These are phyloP conservation scores for Bondarzewia mesenterica DNA, from an alignment of 1,284 basidiomycete genomes.

Conservation along the genomic window DNA sequence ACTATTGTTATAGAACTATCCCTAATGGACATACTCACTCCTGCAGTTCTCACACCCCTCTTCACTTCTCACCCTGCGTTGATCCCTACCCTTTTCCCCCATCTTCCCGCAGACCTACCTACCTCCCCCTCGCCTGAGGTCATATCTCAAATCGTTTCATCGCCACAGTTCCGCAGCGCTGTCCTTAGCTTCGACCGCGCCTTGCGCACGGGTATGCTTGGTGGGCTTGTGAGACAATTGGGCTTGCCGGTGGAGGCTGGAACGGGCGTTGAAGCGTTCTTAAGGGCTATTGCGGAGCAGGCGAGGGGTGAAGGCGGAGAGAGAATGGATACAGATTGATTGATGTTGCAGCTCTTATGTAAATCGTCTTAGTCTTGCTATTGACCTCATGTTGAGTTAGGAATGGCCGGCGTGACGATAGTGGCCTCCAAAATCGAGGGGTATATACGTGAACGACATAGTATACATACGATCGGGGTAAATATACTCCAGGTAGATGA, in stretches of 20 bases:
- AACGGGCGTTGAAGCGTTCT: slow-evolving; percentile 59
- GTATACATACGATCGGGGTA: not conserved
- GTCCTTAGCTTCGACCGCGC: slow-evolving; percentile 72
- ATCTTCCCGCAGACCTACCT: slow-evolving; percentile 68
- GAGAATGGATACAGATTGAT: slow-evolving; percentile 53
- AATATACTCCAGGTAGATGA: slow-evolving; percentile 4
- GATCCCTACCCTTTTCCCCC: slow-evolving; percentile 61
- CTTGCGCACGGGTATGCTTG: slow-evolving; percentile 65
- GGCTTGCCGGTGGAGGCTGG: slow-evolving; percentile 77
- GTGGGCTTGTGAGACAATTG: slow-evolving; percentile 60
- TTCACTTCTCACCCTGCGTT: slow-evolving; percentile 62
- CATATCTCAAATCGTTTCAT: slow-evolving; percentile 45
- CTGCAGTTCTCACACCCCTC: slow-evolving; percentile 57
- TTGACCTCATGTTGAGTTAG: too few relatives aligned
- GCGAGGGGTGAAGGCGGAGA: slow-evolving; percentile 39
- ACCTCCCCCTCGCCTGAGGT: slow-evolving; percentile 54
- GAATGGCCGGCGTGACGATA: too few relatives aligned
- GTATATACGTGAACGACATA: not conserved
- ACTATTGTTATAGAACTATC: slow-evolving; percentile 40
- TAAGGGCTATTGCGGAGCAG: slow-evolving; percentile 68
- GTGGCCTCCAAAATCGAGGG: too few relatives aligned
- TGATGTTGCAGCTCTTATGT: not conserved
- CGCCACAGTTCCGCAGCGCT: slow-evolving; percentile 50
- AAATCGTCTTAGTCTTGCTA: not conserved
- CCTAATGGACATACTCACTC: slow-evolving; percentile 67